A percentile compares a stretch with the other conserved stretches of the same genome.
Evolutionary conservation across 176 grass and related monocot genomes (phyloP).

Genomic region (Tuctoria greenei): DNA sequence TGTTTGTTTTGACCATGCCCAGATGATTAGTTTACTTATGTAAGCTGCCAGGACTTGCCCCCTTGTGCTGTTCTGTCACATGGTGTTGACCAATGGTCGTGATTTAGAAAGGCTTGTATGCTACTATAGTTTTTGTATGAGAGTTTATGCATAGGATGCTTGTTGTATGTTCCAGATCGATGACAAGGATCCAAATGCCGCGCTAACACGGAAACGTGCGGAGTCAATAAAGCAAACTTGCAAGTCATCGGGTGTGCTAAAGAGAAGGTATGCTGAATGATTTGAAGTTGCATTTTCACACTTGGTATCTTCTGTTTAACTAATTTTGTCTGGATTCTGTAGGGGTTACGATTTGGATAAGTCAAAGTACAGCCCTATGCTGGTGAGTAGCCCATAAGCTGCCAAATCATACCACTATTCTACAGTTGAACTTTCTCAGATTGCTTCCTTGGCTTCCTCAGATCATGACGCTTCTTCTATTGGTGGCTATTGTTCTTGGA

Average conservation of each 20-base stretch:
- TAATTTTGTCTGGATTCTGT: slow-evolving; percentile 23
- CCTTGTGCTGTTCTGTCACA: neutral
- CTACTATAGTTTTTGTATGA: neutral
- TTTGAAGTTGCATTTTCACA: slow-evolving; percentile 23
- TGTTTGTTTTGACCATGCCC: neutral
- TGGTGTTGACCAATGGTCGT: neutral
- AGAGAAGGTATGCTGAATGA: slow-evolving; percentile 63
- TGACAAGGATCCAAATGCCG: slow-evolving; percentile 61
- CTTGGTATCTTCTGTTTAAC: neutral
- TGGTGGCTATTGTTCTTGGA: slow-evolving; percentile 66
- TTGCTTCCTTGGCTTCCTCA: slow-evolving; percentile 31
- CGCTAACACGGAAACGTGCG: slow-evolving; percentile 56
- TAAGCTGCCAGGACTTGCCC: neutral
- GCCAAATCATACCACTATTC: neutral
- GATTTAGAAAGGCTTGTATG: neutral
- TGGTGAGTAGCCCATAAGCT: slow-evolving; percentile 53
- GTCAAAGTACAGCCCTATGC: slow-evolving; percentile 50
- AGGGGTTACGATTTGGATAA: slow-evolving; percentile 58
- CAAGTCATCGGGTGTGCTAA: slow-evolving; percentile 61
- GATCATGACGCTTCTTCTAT: slow-evolving; percentile 55
- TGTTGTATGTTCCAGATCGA: slow-evolving; percentile 44
- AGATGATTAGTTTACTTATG: neutral
- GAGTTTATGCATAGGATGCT: neutral
- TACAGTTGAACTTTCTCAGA: slow-evolving; percentile 21
- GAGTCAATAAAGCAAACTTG: slow-evolving; percentile 72